A percentile compares a stretch with the other conserved stretches of the same genome.
phyloP scores from a whole-genome alignment of 2,329 filamentous ascomycete species.

The Arthrobotrys megalospora region DNA sequence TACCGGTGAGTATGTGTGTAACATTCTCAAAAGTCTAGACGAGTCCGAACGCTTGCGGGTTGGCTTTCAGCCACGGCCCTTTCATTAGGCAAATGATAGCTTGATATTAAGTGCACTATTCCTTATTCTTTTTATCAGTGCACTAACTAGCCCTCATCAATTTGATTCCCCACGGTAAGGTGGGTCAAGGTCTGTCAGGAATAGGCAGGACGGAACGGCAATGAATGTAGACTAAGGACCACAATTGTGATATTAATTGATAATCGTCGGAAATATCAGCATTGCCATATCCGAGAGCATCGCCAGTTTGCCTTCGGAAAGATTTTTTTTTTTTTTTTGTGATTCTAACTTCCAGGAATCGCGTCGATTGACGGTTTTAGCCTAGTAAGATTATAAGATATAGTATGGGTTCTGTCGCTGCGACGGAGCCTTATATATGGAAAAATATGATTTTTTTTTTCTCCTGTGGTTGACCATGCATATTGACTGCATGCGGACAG shows the following conservation, averaged over 20 bases:
- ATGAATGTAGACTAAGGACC: background rate
- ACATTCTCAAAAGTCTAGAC: conserved; percentile 27
- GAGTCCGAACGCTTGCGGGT: conserved; percentile 15
- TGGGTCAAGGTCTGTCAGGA: conserved; percentile 27
- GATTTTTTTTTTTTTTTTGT: conserved; percentile 11
- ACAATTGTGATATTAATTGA: conserved; percentile 16
- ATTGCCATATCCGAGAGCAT: background rate
- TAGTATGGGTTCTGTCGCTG: conserved; percentile 9
- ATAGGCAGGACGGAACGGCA: conserved; percentile 33
- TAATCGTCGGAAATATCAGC: conserved; percentile 13
- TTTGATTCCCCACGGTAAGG: conserved; percentile 15
- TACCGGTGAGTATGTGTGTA: conserved; percentile 37
- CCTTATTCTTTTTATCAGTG: background rate
- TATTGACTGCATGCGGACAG: conserved; percentile 16
- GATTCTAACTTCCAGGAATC: background rate
- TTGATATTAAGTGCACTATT: background rate
- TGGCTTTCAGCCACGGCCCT: conserved; percentile 14
- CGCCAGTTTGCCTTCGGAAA: background rate
- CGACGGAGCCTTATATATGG: conserved; percentile 30
- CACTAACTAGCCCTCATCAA: conserved; percentile 11
- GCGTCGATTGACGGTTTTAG: conserved; percentile 10
- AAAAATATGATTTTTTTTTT: background rate
- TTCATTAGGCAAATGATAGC: conserved; percentile 16
- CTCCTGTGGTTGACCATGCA: conserved; percentile 24
- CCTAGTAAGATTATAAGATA: conserved; percentile 16